Conservation (phyloP, 2,329 filamentous ascomycete species). For the Fusarium lyarnte region DNA sequence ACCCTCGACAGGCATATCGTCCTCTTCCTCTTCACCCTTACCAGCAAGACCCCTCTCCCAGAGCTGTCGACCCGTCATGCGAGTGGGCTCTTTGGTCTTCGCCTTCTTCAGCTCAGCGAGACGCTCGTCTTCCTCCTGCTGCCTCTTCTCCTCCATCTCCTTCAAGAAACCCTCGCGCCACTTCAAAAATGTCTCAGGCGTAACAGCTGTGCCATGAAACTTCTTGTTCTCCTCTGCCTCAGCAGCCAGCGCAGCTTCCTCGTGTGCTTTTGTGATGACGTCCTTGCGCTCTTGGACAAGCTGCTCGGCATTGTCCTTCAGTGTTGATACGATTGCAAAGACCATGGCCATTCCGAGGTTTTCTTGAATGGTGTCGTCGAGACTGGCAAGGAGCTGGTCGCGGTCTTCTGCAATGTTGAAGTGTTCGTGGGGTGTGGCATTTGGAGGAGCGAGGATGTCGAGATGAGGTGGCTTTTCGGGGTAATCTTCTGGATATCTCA, state of each 20-base stretch:
- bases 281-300: slow-evolving; percentile 79
- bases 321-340: slow-evolving; percentile 85
- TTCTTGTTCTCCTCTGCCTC: slow-evolving; percentile 97
- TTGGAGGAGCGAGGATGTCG: slow-evolving; percentile 79
- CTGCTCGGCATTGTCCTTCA: slow-evolving; percentile 92
- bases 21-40: slow-evolving; percentile 73
- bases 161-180: slow-evolving; percentile 82
- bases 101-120: slow-evolving; percentile 85
- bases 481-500: slow-evolving; percentile 90
- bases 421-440: slow-evolving; percentile 73
- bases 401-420: slow-evolving; percentile 87
- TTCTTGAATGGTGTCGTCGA: slow-evolving; percentile 84
- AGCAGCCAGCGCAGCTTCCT: slow-evolving; percentile 64
- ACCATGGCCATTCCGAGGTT: slow-evolving; percentile 98
- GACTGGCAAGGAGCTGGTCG: slow-evolving; percentile 72
- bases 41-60: slow-evolving; percentile 80
- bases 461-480: slow-evolving; percentile 87
- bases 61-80: slow-evolving; percentile 77
- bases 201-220: slow-evolving; percentile 92
- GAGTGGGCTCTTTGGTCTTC: slow-evolving; percentile 77
- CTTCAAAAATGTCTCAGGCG: slow-evolving; percentile 81
- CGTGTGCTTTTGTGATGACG: slow-evolving; percentile 65
- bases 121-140: slow-evolving; percentile 77
- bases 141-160: slow-evolving; percentile 81
- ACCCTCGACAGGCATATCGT: slow-evolving; percentile 69